Base-by-base conservation (phyloP, 345 rosid species). In the Eucalyptus cloeziana region DNA sequence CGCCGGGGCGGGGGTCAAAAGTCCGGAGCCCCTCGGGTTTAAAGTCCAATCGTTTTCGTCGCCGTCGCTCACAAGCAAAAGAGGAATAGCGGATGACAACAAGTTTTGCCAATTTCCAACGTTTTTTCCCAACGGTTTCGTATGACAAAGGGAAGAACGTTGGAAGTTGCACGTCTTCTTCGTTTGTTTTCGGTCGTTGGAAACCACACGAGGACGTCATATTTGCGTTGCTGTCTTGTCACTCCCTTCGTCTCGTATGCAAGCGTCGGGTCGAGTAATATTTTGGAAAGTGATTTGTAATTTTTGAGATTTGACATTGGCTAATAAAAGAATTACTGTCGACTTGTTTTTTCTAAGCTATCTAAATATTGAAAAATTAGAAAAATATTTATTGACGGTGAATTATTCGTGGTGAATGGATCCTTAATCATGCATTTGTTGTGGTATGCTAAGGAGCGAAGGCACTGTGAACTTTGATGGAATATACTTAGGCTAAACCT, bases 381-480 rank as follows among this genome's bases (percentile, higher is more conserved):
- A 19, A 76, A 19, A 9, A 3, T 5, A 4, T 19, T 16, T 8
- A 9, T 37, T 40, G 15, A 76, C 5, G 0, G 8, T 37, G 13
- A 37, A 10, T 19, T 21, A 37, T 71, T 19, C 0, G 2, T 5
- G 0, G 12, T 8, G 12, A 10, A 76, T 3, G 45, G 6, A 76
- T 76, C 27, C 7, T 37, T 21, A 76, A 5, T 10, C 5, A 11
- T 71, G 13, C 24, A 21, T 24, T 44, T 24, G 83, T 37, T 5
- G 83, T 4, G 1, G 27, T 21, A 10, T 37, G 83, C 47, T 37
- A 21, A 37, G 3, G 27, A 76, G 47, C 7, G 7, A 37, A 19
- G 47, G 15, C 15, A 76, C 6, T 76, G 7, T 40, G 83, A 76
- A 14, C 83, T 6, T 76, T 21, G 8, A 21, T 76, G 47, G 83